phyloP scores from a whole-genome alignment of 2,329 filamentous ascomycete species.

The Reticulascus tulasneorum region DNA sequence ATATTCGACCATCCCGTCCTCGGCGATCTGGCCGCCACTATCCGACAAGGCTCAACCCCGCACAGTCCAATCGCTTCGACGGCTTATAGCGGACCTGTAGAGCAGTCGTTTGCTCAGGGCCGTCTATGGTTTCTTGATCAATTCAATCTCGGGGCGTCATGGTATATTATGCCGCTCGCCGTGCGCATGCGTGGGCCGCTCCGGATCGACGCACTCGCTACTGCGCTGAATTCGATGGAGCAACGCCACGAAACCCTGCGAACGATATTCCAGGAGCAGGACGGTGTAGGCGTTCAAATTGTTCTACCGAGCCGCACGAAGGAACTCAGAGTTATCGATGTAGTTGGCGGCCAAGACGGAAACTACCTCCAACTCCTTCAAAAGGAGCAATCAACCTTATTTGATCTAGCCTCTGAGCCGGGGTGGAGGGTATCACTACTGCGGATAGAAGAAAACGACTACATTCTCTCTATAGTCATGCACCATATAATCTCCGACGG shows the following conservation, averaged over 20 bases:
- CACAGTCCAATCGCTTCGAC: background rate
- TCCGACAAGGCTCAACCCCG: background rate
- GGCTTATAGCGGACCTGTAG: background rate
- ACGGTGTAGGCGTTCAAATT: background rate
- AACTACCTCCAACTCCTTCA: background rate
- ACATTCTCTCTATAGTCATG: conserved; percentile 22
- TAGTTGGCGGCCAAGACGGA: background rate
- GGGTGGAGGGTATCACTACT: conserved; percentile 18
- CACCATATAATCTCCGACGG: conserved; percentile 25
- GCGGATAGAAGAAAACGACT: conserved; percentile 8
- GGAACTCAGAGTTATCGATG: conserved; percentile 1
- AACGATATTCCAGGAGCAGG: background rate
- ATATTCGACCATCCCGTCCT: conserved; percentile 9
- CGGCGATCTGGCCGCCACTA: conserved; percentile 5
- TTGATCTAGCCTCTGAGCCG: conserved; percentile 17
- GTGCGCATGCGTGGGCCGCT: background rate
- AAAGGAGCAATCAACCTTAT: conserved; percentile 16
- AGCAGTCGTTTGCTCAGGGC: conserved; percentile 1
- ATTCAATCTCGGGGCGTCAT: background rate
- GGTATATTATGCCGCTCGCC: background rate
- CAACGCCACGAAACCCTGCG: conserved; percentile 2
- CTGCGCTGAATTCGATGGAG: background rate
- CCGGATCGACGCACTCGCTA: background rate
- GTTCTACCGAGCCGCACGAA: conserved; percentile 2
- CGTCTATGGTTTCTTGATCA: conserved; percentile 2